Evolutionary conservation across 306 rosid species (phyloP).

Genomic region (Alnus glutinosa): DNA sequence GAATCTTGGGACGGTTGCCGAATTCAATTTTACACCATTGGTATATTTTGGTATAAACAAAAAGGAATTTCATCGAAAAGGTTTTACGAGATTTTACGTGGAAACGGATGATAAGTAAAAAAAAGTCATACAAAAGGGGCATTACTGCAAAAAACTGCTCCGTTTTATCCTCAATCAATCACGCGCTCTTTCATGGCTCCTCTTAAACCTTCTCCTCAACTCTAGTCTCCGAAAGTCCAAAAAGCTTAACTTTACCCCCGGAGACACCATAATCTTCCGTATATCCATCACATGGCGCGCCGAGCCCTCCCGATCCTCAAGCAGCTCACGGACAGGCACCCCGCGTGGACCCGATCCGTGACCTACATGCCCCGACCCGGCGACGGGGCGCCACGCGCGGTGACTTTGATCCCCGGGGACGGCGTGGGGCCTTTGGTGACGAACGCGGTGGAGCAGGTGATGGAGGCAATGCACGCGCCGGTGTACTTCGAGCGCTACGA

Average conservation of each 20-base stretch:
- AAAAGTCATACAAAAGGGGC: not conserved
- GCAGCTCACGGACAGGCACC: constrained; percentile 23
- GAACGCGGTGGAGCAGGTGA: constrained; percentile 75
- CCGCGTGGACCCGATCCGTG: constrained; percentile 49
- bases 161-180: not conserved
- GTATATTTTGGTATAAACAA: too few relatives aligned
- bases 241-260: not conserved
- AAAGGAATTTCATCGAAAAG: too few relatives aligned
- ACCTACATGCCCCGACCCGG: constrained; percentile 95
- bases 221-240: not conserved
- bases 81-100: too few relatives aligned
- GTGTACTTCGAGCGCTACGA: constrained; percentile 68
- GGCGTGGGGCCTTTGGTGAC: constrained; percentile 82
- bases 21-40: too few relatives aligned
- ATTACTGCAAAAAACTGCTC: not conserved
- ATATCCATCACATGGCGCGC: constrained; percentile 48
- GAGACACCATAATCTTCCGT: not conserved
- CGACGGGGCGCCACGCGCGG: constrained; percentile 66
- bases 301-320: constrained; percentile 38
- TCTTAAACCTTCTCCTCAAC: not conserved
- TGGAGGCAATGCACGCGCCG: constrained; percentile 91
- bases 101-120: not conserved
- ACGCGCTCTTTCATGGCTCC: not conserved
- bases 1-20: too few relatives aligned
- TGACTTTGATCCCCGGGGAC: constrained; percentile 81